Base-by-base conservation (phyloP, 495 filamentous ascomycete genomes). In the Penicillium maclennaniae region DNA sequence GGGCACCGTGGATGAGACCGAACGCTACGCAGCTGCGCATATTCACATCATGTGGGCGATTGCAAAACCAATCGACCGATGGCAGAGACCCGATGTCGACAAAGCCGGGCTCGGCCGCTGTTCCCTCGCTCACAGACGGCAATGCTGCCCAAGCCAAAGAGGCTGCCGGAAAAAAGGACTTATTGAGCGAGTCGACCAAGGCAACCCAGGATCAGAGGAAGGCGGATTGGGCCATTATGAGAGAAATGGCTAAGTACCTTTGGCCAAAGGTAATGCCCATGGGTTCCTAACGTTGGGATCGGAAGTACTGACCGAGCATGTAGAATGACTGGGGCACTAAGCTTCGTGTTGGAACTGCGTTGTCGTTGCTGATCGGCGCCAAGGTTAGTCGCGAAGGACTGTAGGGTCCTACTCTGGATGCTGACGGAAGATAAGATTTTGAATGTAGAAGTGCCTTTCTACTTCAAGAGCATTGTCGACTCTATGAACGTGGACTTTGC, bases 171-270 rank as follows among this genome's bases (percentile, higher is more conserved):
- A 76, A 74, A 54, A 81, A 79, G 48, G 66, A 77, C 47, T 64
- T 87, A 37, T 73, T 87, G 34, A 73, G 72, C 25, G 83, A 86
- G 64, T 62, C 78, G 45, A 73, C 69, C 5, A 62, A 80, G 27
- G 76, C 79, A 3, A 87, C 80, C 9, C 88, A 91, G 60, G 91
- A 96, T 68, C 93, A 97, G 72, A 81, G 93, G 43, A 95, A 91
- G 70, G 95, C 91, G 6, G 93, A 98, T 56, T 97, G 95, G 93
- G 91, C 89, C 7, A 98, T 98, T 43, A 92, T 98, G 76, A 95
- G 90, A 71, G 91, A 97, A 69, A 97, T 98, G 92, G 83, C 87
- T 40, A 85, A 82, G 49, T 98, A 98, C 68, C 71, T 98, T n/a
- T 98, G 93, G 93, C 93, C 93, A 26, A 96, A 93, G 77, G 83